Evolutionary conservation across 768 basidiomycete species (phyloP), one percentile per base, ranked within the genome.

Genomic region (Russula sp.): DNA sequence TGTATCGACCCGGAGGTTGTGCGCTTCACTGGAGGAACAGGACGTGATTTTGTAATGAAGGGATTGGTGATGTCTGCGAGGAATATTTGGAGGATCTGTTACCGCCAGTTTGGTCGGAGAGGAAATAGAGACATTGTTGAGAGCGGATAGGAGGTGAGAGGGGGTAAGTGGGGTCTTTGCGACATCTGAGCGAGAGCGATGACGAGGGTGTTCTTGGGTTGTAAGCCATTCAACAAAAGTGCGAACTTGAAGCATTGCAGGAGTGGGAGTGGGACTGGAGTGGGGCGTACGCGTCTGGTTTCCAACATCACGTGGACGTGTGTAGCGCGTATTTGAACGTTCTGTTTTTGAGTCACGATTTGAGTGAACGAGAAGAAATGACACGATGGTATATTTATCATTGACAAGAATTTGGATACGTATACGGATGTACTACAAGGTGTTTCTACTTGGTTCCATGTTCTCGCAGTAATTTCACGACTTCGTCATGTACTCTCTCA

Each of bases 11-110:
- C 75, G 4, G 78, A 76, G 0, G 81, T 80, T 1, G 82, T 74
- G 11, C 86, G 80, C 73, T 90, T 92, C 11, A 85, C 77, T 1
- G 89, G 89, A 3, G 88, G 89, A 2, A 79, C 73, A 1, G 85
- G 80, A 20, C 86, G 80, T 18, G 83, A 84, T 10, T 73, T 75
- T 2, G 81, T 75, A 59, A 88, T 78, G 71, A 89, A 89, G 0
- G 88, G 86, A 66, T 89, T 89, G 10, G 83, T 79, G 34, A 77
- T 73, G 68, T 86, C 84, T 40, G 79, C 83, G 26, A 64, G 14
- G 69, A 61, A 30, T 72, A 72, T 51, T 69, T 69, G 9, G 57
- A 67, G 52, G 69, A 60, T 74, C 71, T 58, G 69, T 69, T 30
- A 54, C 67, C 46, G 28, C 61, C 34, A 61, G 76, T 72, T 78